Percentiles rank a stretch among this genome's conserved stretches.
phyloP scores from a whole-genome alignment of 2,329 filamentous ascomycete genomes.

The Knufia petricola region DNA sequence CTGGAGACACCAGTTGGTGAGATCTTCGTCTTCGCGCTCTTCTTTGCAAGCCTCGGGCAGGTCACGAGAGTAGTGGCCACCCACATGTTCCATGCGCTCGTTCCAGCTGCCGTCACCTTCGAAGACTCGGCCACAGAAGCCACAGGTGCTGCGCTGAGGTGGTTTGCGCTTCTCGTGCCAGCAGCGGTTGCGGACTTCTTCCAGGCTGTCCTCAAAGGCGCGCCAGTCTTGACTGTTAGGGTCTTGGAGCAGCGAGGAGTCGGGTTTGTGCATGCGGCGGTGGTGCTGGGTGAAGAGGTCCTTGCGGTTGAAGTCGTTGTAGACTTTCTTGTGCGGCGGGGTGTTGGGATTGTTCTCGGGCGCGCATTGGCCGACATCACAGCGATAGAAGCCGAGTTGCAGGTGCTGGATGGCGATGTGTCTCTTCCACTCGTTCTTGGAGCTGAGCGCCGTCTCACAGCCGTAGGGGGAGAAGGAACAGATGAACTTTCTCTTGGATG shows the following conservation, averaged over 20 bases:
- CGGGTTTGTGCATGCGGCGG: conserved; percentile 67
- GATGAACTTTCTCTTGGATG: conserved; percentile 45
- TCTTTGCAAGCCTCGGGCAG: conserved; percentile 33
- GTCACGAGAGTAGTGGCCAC: conserved; percentile 59
- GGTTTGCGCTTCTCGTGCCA: conserved; percentile 50
- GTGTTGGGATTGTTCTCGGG: conserved; percentile 20
- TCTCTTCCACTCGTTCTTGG: conserved; percentile 93
- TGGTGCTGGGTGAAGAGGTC: conserved; percentile 86
- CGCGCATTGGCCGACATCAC: conserved; percentile 53
- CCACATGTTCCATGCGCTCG: conserved; percentile 77
- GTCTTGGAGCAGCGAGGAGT: conserved; percentile 14
- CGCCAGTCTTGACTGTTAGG: conserved; percentile 22
- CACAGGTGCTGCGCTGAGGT: conserved; percentile 53
- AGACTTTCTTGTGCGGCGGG: conserved; percentile 19
- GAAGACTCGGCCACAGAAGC: conserved; percentile 55
- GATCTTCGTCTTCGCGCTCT: conserved; percentile 33
- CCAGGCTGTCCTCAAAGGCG: conserved; percentile 45
- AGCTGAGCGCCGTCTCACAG: conserved; percentile 61
- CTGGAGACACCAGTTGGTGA: conserved; percentile 33
- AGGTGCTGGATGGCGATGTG: conserved; percentile 77
- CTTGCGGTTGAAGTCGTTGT: conserved; percentile 76
- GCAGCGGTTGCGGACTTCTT: conserved; percentile 50
- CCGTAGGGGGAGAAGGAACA: conserved; percentile 75
- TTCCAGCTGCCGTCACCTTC: conserved; percentile 62
- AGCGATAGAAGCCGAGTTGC: conserved; percentile 64